phyloP scores from a whole-genome alignment of 164 flowering plant genomes.

The Stephania japonica region DNA sequence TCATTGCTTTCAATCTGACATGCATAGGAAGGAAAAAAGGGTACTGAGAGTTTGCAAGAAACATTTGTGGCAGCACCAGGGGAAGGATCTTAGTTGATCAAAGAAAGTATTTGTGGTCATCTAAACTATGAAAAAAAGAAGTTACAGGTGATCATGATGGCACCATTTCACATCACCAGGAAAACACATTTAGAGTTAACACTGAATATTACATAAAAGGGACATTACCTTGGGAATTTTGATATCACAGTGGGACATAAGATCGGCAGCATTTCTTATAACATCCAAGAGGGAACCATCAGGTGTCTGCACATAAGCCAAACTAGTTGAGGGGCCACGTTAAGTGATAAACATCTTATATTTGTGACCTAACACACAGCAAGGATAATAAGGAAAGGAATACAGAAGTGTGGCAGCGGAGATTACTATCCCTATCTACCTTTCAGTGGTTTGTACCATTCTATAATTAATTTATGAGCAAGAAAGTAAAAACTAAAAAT shows the following conservation, averaged over 20 bases:
- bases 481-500: background rate
- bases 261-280: conserved; percentile 82
- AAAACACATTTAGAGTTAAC: conserved; percentile 1
- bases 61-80: background rate
- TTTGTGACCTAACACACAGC: too few species aligned
- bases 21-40: background rate
- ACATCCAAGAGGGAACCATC: conserved; percentile 90
- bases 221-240: conserved; percentile 61
- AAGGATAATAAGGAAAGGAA: background rate
- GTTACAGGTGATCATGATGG: background rate
- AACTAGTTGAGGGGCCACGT: background rate
- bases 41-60: background rate
- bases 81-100: background rate
- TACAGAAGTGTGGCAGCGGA: background rate
- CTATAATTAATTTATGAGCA: background rate
- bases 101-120: background rate
- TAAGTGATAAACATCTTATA: background rate
- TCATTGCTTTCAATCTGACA: conserved; percentile 65
- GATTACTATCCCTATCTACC: background rate
- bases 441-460: background rate
- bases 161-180: background rate
- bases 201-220: background rate
- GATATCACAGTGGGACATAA: conserved; percentile 64
- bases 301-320: conserved; percentile 67
- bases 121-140: background rate